These are phyloP conservation scores for Leishmania guyanensis DNA, from an alignment of 208 protist species.

Conservation along the genomic window DNA sequence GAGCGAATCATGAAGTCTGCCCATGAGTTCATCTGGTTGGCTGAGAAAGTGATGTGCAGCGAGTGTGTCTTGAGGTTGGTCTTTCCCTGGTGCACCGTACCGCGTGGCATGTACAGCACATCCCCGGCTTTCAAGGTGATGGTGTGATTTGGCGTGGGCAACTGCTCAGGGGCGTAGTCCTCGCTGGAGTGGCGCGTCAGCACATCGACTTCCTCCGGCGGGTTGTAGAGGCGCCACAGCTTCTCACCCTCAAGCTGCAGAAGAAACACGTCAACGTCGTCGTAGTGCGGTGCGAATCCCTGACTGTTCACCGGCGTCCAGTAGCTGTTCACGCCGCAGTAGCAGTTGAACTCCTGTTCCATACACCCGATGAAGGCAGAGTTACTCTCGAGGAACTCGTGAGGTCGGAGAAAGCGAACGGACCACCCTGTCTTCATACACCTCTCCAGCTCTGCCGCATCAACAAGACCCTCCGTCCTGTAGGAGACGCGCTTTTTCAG, in stretches of 20 bases:
- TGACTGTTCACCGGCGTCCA: slow-evolving; percentile 91
- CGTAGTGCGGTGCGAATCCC: slow-evolving; percentile 96
- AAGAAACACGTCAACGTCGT: slow-evolving; percentile 97
- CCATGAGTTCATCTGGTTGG: slow-evolving; percentile 86
- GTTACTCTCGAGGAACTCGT: slow-evolving; percentile 67
- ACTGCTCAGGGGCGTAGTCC: slow-evolving; percentile 84
- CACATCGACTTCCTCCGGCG: slow-evolving; percentile 54
- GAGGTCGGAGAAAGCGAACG: slow-evolving; percentile 82
- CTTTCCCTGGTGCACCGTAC: slow-evolving; percentile 92
- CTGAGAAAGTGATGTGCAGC: slow-evolving; percentile 93
- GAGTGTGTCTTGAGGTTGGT: slow-evolving; percentile 65
- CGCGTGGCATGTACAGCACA: slow-evolving; percentile 95
- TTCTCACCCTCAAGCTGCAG: slow-evolving; percentile 95
- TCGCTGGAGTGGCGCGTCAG: slow-evolving; percentile 72
- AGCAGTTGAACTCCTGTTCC: slow-evolving; percentile 85
- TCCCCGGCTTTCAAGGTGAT: slow-evolving; percentile 87
- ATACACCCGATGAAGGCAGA: slow-evolving; percentile 73
- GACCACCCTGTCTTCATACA: slow-evolving; percentile 82
- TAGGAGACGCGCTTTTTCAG: slow-evolving; percentile 49
- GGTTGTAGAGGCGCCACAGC: slow-evolving; percentile 91
- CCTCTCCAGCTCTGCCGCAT: slow-evolving; percentile 34
- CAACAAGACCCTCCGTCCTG: slow-evolving; percentile 31
- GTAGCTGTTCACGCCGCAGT: slow-evolving; percentile 94
- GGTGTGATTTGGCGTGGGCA: slow-evolving; percentile 66
- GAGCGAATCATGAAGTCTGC: slow-evolving; percentile 53